Conservation (phyloP, 805 yeast genomes). For the Zygotorulaspora danielsina region DNA sequence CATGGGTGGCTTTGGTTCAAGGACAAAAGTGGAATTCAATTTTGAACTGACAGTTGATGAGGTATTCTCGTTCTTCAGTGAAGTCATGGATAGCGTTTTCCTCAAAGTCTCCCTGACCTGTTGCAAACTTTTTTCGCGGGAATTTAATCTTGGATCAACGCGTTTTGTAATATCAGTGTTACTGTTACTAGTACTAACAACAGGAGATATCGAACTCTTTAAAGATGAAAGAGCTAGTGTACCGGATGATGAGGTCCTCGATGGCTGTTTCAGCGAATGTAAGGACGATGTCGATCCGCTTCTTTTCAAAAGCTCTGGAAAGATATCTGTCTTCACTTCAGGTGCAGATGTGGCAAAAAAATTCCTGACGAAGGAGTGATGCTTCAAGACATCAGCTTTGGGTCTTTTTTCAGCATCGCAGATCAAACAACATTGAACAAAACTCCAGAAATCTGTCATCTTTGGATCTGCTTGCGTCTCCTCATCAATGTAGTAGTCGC, state of each 20-base stretch:
- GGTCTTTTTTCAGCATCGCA: constrained; percentile 45
- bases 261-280: constrained; percentile 24
- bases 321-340: constrained; percentile 3
- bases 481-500: constrained; percentile 62
- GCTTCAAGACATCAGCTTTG: constrained; percentile 42
- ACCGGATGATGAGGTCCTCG: constrained; percentile 18
- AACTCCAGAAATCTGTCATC: constrained; percentile 48
- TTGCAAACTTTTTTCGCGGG: constrained; percentile 16
- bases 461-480: constrained; percentile 49
- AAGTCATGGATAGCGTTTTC: constrained; percentile 25
- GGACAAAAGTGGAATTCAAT: constrained; percentile 29
- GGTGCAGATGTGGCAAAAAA: constrained; percentile 19
- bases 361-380: constrained; percentile 41
- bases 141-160: constrained; percentile 7
- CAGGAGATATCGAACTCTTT: constrained; percentile 7
- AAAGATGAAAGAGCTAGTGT: constrained; percentile 8
- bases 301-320: constrained; percentile 13
- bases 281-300: constrained; percentile 24
- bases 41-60: constrained; percentile 12
- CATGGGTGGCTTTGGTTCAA: constrained; percentile 32
- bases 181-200: constrained; percentile 8
- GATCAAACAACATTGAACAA: constrained; percentile 51
- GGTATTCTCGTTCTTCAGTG: constrained; percentile 11
- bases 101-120: constrained; percentile 25
- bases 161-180: constrained; percentile 9